Conservation (phyloP, 495 filamentous ascomycete species). For the Penicillium tannophilum region DNA sequence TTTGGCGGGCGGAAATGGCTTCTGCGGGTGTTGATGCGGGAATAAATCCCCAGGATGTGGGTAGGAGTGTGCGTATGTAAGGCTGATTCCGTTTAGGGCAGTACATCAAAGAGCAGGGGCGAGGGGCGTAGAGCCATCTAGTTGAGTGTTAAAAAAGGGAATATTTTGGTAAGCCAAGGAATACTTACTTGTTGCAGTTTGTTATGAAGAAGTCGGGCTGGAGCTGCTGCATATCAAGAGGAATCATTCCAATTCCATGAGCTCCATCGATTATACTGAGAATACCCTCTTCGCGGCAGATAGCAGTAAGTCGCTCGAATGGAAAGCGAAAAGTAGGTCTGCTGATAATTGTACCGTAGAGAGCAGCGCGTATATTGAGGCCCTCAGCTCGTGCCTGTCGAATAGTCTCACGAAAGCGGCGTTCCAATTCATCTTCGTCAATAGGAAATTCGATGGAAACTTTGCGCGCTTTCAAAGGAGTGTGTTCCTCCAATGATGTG, state of each 20-base stretch:
- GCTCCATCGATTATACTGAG: conserved; percentile 75
- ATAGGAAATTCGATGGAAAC: conserved; percentile 59
- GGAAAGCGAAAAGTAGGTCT: conserved; percentile 77
- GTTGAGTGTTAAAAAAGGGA: conserved; percentile 1
- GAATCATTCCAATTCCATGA: conserved; percentile 78
- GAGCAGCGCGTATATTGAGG: conserved; percentile 55
- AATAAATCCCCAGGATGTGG: conserved; percentile 65
- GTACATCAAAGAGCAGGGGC: conserved; percentile 78
- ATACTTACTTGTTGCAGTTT: conserved; percentile 76
- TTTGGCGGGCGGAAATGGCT: conserved; percentile 39
- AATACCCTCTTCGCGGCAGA: conserved; percentile 64
- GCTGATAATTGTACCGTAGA: conserved; percentile 81
- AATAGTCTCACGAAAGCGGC: conserved; percentile 52
- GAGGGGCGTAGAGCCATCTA: conserved; percentile 81
- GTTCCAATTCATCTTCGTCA: conserved; percentile 58
- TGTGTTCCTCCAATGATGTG: conserved; percentile 65
- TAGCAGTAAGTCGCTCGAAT: conserved; percentile 64
- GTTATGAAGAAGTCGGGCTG: conserved; percentile 81
- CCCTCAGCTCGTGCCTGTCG: conserved; percentile 41
- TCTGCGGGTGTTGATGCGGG: conserved; percentile 36
- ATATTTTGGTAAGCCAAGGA: background rate
- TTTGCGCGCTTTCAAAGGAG: conserved; percentile 42
- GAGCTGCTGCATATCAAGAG: conserved; percentile 60
- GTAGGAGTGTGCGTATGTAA: conserved; percentile 72
- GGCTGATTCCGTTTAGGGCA: conserved; percentile 72